These are phyloP conservation scores for Anacardium occidentale DNA, from an alignment of 345 rosid genomes.

Conservation along the genomic window DNA sequence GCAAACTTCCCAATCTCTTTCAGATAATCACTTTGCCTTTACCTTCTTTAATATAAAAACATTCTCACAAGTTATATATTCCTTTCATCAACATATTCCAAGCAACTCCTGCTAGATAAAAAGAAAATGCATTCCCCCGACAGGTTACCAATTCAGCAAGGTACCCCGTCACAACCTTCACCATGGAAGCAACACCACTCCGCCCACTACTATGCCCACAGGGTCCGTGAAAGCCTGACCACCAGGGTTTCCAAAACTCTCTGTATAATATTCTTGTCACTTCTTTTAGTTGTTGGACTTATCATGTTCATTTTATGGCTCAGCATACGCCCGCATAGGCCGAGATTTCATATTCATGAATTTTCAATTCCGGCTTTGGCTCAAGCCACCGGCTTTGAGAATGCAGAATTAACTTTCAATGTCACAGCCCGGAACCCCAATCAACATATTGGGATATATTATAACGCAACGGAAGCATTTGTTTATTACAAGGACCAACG, in stretches of 20 bases:
- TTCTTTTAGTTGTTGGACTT: conserved; percentile 48
- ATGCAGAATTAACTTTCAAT: conserved; percentile 54
- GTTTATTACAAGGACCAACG: conserved; percentile 60
- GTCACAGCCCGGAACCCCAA: conserved; percentile 73
- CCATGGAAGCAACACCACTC: conserved; percentile 37
- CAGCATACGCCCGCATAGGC: conserved; percentile 85
- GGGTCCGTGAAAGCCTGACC: conserved; percentile 66
- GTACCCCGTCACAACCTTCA: conserved; percentile 10
- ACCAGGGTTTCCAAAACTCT: conserved; percentile 54
- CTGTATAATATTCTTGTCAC: conserved; percentile 51
- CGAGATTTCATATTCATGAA: conserved; percentile 48
- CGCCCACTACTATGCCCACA: conserved; percentile 44
- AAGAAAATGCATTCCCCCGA: conserved; percentile 28
- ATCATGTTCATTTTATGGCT: conserved; percentile 68
- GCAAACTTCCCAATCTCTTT: conserved; percentile 21
- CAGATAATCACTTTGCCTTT: conserved; percentile 26
- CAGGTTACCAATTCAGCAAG: conserved; percentile 24
- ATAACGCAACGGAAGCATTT: conserved; percentile 46
- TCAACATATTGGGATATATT: conserved; percentile 58
- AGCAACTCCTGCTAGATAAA: not conserved
- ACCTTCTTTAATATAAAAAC: conserved; percentile 26
- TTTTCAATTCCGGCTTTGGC: conserved; percentile 52
- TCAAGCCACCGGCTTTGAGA: conserved; percentile 49
- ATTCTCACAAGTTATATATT: not conserved
- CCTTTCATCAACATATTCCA: conserved; percentile 20